phyloP scores from a whole-genome alignment of 768 basidiomycete species.

The Leccinellum luteum region DNA sequence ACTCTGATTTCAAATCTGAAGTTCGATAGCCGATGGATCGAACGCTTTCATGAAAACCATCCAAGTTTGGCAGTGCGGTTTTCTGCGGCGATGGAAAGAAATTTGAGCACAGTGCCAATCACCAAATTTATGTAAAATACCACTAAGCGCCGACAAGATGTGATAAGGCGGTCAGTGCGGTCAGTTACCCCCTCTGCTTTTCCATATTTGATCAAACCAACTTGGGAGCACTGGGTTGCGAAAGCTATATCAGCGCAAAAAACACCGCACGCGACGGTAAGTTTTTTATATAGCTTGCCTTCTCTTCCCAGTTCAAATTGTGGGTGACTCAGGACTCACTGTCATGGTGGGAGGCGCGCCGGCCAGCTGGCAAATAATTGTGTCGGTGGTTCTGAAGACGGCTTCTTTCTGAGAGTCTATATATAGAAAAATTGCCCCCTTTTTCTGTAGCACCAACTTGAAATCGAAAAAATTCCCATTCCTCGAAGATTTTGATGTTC shows the following conservation, averaged over 20 bases:
- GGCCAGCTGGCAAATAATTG: background rate
- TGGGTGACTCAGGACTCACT: background rate
- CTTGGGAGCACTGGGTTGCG: background rate
- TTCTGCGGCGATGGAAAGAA: background rate
- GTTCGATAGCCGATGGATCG: background rate
- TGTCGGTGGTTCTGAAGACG: background rate
- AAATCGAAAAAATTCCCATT: background rate
- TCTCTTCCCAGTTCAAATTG: background rate
- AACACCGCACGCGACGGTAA: background rate
- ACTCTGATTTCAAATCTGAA: background rate
- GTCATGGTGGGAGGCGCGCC: background rate
- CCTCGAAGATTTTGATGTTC: background rate
- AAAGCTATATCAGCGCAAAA: background rate
- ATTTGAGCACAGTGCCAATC: conserved; percentile 5
- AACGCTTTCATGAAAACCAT: conserved; percentile 13
- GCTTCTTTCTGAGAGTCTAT: conserved; percentile 7
- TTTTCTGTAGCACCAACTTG: background rate
- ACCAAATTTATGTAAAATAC: background rate
- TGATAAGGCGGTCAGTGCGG: background rate
- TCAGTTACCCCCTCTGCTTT: background rate
- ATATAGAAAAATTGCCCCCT: background rate
- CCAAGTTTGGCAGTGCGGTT: conserved; percentile 3
- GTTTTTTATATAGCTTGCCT: background rate
- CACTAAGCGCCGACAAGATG: conserved; percentile 2
- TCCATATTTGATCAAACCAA: background rate